A percentile compares a stretch with the other conserved stretches of the same genome.
These are phyloP conservation scores for Amylostereum chailletii DNA, from an alignment of 1,284 basidiomycete genomes.

Conservation along the genomic window DNA sequence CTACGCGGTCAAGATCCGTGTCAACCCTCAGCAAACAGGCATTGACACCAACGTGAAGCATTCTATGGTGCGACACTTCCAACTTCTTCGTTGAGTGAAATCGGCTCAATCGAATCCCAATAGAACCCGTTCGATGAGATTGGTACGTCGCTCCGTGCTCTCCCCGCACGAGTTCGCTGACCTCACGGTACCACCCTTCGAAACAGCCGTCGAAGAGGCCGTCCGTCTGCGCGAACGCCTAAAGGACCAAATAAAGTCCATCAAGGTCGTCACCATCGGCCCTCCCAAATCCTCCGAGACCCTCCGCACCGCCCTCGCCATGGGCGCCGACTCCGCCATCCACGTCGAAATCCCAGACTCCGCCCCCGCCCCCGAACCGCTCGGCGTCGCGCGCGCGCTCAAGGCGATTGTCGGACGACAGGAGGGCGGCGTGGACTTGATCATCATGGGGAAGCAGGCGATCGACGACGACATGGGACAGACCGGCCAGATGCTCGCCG, in stretches of 20 bases:
- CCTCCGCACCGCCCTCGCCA: constrained; percentile 92
- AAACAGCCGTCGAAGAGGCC: constrained; percentile 92
- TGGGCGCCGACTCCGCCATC: constrained; percentile 93
- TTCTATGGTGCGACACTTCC: constrained; percentile 69
- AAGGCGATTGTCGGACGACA: constrained; percentile 69
- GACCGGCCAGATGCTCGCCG: constrained; percentile 97
- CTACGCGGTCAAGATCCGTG: constrained; percentile 91
- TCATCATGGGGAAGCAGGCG: constrained; percentile 98
- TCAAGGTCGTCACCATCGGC: constrained; percentile 90
- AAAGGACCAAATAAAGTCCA: constrained; percentile 70
- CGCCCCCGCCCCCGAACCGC: constrained; percentile 70
- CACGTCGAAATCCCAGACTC: constrained; percentile 83
- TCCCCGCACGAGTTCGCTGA: neutral
- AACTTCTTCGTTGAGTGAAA: neutral
- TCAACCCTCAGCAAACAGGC: constrained; percentile 86
- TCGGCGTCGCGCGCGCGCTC: constrained; percentile 82
- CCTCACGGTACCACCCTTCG: neutral
- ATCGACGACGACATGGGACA: constrained; percentile 98
- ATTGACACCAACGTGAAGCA: constrained; percentile 95
- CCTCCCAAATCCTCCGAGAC: constrained; percentile 87
- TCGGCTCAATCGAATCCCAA: neutral
- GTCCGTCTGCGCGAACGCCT: constrained; percentile 84
- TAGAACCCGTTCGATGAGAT: constrained; percentile 98
- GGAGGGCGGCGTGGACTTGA: constrained; percentile 65
- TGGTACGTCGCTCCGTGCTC: constrained; percentile 41